A percentile compares a stretch with the other conserved stretches of the same genome.
These are phyloP conservation scores for Monosporascus sp. DNA, from an alignment of 2,329 filamentous ascomycete genomes.

Conservation along the genomic window DNA sequence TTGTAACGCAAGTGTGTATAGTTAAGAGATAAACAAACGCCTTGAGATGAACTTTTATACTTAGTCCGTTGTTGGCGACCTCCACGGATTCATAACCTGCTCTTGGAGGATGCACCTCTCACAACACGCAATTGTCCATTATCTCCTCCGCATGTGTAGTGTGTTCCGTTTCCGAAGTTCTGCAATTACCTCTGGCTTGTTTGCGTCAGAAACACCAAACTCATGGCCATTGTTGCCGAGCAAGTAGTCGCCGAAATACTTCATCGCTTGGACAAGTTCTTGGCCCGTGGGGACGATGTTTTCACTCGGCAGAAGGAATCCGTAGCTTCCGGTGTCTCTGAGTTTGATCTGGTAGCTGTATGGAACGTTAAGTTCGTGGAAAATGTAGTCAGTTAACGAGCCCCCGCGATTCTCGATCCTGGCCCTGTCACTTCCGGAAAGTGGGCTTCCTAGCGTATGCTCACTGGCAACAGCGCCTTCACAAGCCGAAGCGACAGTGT, in stretches of 20 bases:
- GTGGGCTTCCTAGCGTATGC: constrained; percentile 18
- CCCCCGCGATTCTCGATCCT: constrained; percentile 71
- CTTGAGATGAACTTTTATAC: too few relatives aligned
- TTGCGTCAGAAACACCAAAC: constrained; percentile 21
- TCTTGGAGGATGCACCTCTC: too few relatives aligned
- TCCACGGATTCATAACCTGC: too few relatives aligned
- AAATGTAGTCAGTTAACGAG: constrained; percentile 91
- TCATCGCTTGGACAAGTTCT: constrained; percentile 76
- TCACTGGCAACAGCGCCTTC: constrained; percentile 60
- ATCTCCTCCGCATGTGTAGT: not conserved
- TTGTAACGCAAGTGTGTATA: too few relatives aligned
- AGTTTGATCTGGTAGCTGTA: constrained; percentile 95
- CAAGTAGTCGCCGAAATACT: constrained; percentile 79
- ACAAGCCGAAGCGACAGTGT: constrained; percentile 79
- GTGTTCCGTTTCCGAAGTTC: constrained; percentile 18
- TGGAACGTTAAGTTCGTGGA: constrained; percentile 74
- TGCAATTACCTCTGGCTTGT: constrained; percentile 11
- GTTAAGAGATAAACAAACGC: too few relatives aligned
- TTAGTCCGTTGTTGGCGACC: too few relatives aligned
- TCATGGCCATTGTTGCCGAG: constrained; percentile 66
- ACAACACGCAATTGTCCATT: not conserved
- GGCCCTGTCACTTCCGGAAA: constrained; percentile 29
- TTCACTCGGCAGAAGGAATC: constrained; percentile 81
- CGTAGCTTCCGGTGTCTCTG: constrained; percentile 88
- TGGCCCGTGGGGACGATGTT: constrained; percentile 86